phyloP scores from a whole-genome alignment of 305 asterid species.

The Solanum hybrid region DNA sequence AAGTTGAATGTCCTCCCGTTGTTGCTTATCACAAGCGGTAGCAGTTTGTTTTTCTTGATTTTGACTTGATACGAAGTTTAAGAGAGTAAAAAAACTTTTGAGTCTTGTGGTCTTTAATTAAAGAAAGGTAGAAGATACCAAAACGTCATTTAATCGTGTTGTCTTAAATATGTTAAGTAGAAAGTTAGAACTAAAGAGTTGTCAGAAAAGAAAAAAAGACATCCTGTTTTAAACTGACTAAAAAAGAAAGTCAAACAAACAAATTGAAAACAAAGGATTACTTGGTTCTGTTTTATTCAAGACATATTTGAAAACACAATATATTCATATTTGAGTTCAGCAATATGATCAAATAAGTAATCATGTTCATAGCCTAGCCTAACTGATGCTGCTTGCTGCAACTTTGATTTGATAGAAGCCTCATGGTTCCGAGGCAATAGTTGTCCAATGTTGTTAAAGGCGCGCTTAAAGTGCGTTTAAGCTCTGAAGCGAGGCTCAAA shows the following conservation, averaged over 20 bases:
- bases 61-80: neutral
- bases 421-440: neutral
- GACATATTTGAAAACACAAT: neutral
- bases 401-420: neutral
- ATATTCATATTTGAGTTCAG: neutral
- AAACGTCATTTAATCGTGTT: neutral
- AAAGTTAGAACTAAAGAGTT: neutral
- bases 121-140: neutral
- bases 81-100: neutral
- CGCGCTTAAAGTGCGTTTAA: neutral
- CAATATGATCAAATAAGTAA: neutral
- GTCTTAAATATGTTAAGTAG: neutral
- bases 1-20: neutral
- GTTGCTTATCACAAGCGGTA: neutral
- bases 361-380: neutral
- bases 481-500: neutral
- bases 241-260: neutral
- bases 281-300: neutral
- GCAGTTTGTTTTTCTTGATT: too few relatives aligned
- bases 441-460: neutral
- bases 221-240: neutral
- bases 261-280: neutral
- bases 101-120: neutral
- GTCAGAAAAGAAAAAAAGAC: too few relatives aligned
- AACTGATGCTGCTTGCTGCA: neutral